Evolutionary conservation across 192 early-diverging fungal genomes (phyloP), one percentile per base, ranked within the genome.

Genomic region (Piromyces sp.): DNA sequence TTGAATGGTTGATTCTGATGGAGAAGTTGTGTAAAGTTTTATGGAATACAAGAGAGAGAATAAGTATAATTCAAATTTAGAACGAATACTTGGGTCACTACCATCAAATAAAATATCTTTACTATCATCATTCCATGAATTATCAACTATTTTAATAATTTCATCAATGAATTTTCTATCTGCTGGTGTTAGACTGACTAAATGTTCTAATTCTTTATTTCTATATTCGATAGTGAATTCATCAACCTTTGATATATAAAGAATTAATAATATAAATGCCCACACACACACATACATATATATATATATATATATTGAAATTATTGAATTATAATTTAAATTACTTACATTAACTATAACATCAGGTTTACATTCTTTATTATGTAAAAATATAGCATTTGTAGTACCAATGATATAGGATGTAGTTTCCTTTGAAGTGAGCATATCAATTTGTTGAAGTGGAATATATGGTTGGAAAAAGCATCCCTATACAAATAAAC

Each of bases 381-480:
- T 91, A 81, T 94, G 92, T 29, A 92, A 84, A 83, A 95, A 95
- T 68, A 95, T 94, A 42, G 91, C 86, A 81, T 95, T 95, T 79
- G 91, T 92, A 1, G 94, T 94, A 22, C 94, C 94, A 26, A 94
- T 92, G 16, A 95, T 84, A 79, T 93, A 95, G 5, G 92, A 89
- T 79, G 87, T 86, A 5, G 94, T 95, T 30, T 86, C 84, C 30
- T 88, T 85, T 30, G 92, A 87, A 30, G 89, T 90, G 6, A 95
- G 80, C 29, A 95, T 92, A 80, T 95, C 93, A 78, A 95, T 93
- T 84, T 95, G 94, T 81, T 95, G 94, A 13, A 95, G 84, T 19
- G 94, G 94, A 80, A 95, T 87, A 83, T 95, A 95, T 17, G 94
- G 94, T 80, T 94, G 94, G 82, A 94, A 94, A 80, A 94, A 94